phyloP scores from a whole-genome alignment of 768 basidiomycete species.

The Steccherinum ochraceum region DNA sequence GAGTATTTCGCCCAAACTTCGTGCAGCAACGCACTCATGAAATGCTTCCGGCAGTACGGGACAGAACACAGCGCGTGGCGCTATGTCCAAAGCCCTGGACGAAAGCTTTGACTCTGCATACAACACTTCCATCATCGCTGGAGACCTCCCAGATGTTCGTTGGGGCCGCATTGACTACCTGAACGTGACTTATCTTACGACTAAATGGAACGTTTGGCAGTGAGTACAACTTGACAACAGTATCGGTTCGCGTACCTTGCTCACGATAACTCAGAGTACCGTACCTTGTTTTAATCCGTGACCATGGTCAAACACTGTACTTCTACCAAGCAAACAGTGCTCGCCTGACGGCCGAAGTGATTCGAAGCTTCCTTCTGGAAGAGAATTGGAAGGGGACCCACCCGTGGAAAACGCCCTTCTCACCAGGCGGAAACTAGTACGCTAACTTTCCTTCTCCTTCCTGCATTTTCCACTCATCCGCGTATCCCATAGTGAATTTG shows the following conservation, averaged over 20 bases:
- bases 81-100: conserved; percentile 65
- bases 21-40: background rate
- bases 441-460: conserved; percentile 12
- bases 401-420: conserved; percentile 63
- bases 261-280: conserved; percentile 52
- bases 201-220: conserved; percentile 85
- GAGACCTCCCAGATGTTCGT: conserved; percentile 63
- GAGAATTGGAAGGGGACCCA: conserved; percentile 58
- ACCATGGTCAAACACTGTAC: conserved; percentile 73
- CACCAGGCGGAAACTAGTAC: conserved; percentile 74
- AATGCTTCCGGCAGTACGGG: background rate
- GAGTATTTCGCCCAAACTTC: conserved; percentile 22
- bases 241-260: conserved; percentile 2
- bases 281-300: conserved; percentile 58
- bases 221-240: too few species aligned
- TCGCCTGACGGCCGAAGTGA: conserved; percentile 47
- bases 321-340: conserved; percentile 68
- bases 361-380: conserved; percentile 61
- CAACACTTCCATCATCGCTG: conserved; percentile 51
- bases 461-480: background rate
- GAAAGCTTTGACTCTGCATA: conserved; percentile 68
- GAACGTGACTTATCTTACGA: conserved; percentile 76
- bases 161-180: conserved; percentile 89
- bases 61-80: conserved; percentile 37
- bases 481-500: conserved; percentile 47